A percentile compares a stretch with the other conserved stretches of the same genome.
phyloP scores from a whole-genome alignment of 1,284 basidiomycete species.

The Tranzscheliella williamsii region DNA sequence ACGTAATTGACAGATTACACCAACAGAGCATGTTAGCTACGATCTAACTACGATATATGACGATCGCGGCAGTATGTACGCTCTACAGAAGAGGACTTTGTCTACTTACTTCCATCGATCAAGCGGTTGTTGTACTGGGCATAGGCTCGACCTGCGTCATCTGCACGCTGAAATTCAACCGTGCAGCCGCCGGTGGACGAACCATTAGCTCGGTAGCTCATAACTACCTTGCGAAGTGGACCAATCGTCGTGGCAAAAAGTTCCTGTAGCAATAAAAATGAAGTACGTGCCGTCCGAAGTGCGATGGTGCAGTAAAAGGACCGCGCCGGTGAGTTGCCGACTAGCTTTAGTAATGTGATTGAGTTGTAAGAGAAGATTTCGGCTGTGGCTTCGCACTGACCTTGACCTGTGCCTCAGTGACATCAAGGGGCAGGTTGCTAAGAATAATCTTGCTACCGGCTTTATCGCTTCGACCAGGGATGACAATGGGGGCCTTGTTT shows the following conservation, averaged over 20 bases:
- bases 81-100: too few relatives aligned
- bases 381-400: too few relatives aligned
- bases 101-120: slow-evolving; percentile 90
- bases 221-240: slow-evolving; percentile 76
- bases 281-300: neutral
- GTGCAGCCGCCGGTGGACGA: slow-evolving; percentile 87
- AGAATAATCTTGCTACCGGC: slow-evolving; percentile 83
- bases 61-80: too few relatives aligned
- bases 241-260: slow-evolving; percentile 90
- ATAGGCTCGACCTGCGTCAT: slow-evolving; percentile 89
- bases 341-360: too few relatives aligned
- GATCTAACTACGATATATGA: too few relatives aligned
- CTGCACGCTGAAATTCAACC: slow-evolving; percentile 81
- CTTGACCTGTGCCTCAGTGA: slow-evolving; percentile 92
- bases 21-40: too few relatives aligned
- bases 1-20: neutral
- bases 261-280: slow-evolving; percentile 67
- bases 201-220: slow-evolving; percentile 82
- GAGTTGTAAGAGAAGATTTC: too few relatives aligned
- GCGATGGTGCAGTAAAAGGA: neutral
- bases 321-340: too few relatives aligned
- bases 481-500: slow-evolving; percentile 56
- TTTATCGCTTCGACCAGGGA: slow-evolving; percentile 49
- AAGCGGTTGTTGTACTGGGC: slow-evolving; percentile 95
- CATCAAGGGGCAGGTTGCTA: slow-evolving; percentile 90